Conservation (phyloP, 2,329 filamentous ascomycete species). For the Malbranchea cinnamomea region DNA sequence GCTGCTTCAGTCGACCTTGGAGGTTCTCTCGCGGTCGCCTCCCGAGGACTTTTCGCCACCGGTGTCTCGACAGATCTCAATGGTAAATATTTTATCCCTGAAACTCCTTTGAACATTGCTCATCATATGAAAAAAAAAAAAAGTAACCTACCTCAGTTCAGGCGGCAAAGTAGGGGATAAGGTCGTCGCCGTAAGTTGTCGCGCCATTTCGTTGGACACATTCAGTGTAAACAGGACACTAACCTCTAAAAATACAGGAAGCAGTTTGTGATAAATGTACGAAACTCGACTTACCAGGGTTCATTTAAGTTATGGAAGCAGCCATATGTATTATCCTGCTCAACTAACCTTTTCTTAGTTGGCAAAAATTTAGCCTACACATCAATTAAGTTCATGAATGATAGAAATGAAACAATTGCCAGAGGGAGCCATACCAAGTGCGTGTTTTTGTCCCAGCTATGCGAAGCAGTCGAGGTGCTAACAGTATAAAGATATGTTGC, state of each 20-base stretch:
- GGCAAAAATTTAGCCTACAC: slow-evolving; percentile 53
- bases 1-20: slow-evolving; percentile 47
- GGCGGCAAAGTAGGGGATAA: slow-evolving; percentile 49
- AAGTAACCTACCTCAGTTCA: slow-evolving; percentile 48
- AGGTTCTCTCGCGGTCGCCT: slow-evolving; percentile 51
- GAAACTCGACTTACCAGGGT: slow-evolving; percentile 7
- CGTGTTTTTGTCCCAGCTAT: slow-evolving; percentile 8
- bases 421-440: slow-evolving; percentile 54
- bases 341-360: slow-evolving; percentile 25
- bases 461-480: not conserved
- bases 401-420: slow-evolving; percentile 44
- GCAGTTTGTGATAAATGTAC: slow-evolving; percentile 51
- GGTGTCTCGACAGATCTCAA: slow-evolving; percentile 54
- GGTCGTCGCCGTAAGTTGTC: slow-evolving; percentile 34
- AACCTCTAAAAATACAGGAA: slow-evolving; percentile 25
- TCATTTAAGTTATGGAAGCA: not conserved
- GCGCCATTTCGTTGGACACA: not conserved
- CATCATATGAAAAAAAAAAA: not conserved
- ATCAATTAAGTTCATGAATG: slow-evolving; percentile 45
- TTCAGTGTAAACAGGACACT: not conserved
- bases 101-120: slow-evolving; percentile 1
- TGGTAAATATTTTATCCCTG: slow-evolving; percentile 20
- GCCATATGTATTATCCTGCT: slow-evolving; percentile 1
- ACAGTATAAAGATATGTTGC: slow-evolving; percentile 36
- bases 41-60: slow-evolving; percentile 48